Conservation (phyloP, 2,329 filamentous ascomycete genomes). For the Fusarium sp. region DNA sequence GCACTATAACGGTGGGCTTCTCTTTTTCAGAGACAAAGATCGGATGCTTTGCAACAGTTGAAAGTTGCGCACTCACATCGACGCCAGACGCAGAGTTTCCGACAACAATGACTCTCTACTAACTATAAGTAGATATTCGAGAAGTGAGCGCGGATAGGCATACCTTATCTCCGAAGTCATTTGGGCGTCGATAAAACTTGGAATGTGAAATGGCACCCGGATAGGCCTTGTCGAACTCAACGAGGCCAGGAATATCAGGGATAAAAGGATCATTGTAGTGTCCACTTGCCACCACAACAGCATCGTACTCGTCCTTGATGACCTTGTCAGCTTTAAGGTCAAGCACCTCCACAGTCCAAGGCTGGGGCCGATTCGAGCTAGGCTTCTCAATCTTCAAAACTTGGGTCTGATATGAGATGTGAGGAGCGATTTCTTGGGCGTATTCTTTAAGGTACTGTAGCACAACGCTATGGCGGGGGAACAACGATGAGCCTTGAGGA, state of each 20-base stretch:
- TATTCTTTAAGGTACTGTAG: constrained; percentile 75
- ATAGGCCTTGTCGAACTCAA: constrained; percentile 63
- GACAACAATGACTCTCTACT: constrained; percentile 74
- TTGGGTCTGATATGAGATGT: constrained; percentile 73
- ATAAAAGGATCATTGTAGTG: constrained; percentile 73
- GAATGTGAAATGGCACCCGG: constrained; percentile 70
- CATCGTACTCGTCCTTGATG: constrained; percentile 64
- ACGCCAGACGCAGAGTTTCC: constrained; percentile 79
- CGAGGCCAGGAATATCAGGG: constrained; percentile 68
- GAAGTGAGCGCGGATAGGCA: neutral
- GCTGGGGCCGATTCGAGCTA: constrained; percentile 5
- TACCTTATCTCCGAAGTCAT: constrained; percentile 53
- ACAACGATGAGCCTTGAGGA: constrained; percentile 69
- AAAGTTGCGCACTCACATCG: constrained; percentile 77
- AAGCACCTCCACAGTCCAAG: constrained; percentile 61
- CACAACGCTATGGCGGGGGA: constrained; percentile 74
- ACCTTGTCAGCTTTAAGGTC: constrained; percentile 48
- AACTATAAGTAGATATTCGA: neutral
- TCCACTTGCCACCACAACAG: constrained; percentile 72
- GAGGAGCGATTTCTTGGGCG: constrained; percentile 67
- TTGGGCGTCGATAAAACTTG: constrained; percentile 72
- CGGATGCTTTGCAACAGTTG: constrained; percentile 63
- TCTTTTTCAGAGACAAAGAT: constrained; percentile 68
- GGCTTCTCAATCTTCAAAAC: constrained; percentile 62
- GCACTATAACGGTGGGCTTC: constrained; percentile 43